Conservation (phyloP, 139 green algal species). For the Volvox africanus region DNA sequence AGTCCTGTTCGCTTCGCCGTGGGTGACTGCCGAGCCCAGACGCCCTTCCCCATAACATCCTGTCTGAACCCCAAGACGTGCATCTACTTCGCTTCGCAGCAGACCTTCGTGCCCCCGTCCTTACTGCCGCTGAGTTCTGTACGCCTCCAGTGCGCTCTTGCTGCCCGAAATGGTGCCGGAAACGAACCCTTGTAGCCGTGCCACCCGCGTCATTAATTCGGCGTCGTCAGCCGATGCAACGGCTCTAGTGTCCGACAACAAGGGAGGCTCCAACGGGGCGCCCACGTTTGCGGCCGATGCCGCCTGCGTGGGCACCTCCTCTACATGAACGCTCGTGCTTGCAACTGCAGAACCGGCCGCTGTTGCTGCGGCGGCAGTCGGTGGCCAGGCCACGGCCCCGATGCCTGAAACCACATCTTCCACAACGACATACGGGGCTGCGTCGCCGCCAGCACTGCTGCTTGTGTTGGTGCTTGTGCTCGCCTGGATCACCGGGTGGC, state of each 20-base stretch:
- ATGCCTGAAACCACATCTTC: conserved; percentile 1
- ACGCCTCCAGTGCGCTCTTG: neutral
- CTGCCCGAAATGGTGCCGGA: conserved; percentile 7
- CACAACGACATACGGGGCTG: conserved; percentile 33
- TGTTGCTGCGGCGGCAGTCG: neutral
- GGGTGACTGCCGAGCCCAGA: too few species aligned
- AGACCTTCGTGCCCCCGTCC: too few species aligned
- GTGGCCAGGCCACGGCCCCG: conserved; percentile 1
- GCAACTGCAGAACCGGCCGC: neutral
- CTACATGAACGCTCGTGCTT: neutral
- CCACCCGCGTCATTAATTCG: neutral
- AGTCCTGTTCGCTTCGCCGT: too few species aligned
- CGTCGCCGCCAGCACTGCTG: neutral
- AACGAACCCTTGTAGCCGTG: conserved; percentile 33
- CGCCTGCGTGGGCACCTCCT: neutral
- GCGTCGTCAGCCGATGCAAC: neutral
- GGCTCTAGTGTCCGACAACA: neutral
- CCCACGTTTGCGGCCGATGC: neutral
- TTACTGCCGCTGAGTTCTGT: conserved; percentile 32
- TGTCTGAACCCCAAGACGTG: too few species aligned
- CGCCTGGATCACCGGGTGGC: neutral
- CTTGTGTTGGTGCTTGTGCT: neutral
- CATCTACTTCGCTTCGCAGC: too few species aligned
- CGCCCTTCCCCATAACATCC: too few species aligned
- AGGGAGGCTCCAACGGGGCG: neutral